Base-by-base conservation (phyloP, 2,329 filamentous ascomycete species). In the Cordyceps farinosa region DNA sequence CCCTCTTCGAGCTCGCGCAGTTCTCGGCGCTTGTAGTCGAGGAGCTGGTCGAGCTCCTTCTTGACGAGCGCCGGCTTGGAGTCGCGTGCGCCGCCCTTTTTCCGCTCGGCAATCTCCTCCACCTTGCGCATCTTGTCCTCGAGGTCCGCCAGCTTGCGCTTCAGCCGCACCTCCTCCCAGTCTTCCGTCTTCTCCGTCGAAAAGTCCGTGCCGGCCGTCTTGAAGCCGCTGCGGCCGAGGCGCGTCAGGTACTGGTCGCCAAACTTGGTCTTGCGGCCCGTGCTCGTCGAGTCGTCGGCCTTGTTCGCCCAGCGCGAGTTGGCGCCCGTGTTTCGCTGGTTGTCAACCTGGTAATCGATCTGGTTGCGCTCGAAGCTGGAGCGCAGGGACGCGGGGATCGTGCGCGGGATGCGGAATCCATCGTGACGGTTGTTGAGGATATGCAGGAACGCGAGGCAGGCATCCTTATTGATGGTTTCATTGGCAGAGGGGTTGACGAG, bases 381-480 rank as follows among this genome's bases (percentile, higher is more conserved):
- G 45, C 95, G 88, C 47, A 99, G 84, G n/a, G 90, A 95, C 1
- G 94, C 90, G 0, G 95, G 95, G 11, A 99, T 91, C 36, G 87
- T 90, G 70, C 95, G 89, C 47, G 95, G 95, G 73, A 99, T 96
- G 65, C 95, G 89, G 82, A 87, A 97, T 45, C 95, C 95, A 73
- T 98, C 94, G 76, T 97, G 94, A 53, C 95, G 87, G 80, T 95
- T 90, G 79, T 96, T 97, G 62, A 99, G 87, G 70, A 99, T 96
- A 78, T 99, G 95, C 54, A 99, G 83, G 78, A 99, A 99, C 17
- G 92, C 93, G 45, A 99, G 87, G 66, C 89, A 90, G 56, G 95
- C 94, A 76, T 99, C 94, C 79, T 98, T 98, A 76, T 92, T 94
- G 75, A 99, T 95, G 56, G 88, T 87, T 34, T 88, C 82, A 30